Evolutionary conservation across 495 filamentous ascomycete genomes (phyloP).

Genomic region (Penicillium daleae): DNA sequence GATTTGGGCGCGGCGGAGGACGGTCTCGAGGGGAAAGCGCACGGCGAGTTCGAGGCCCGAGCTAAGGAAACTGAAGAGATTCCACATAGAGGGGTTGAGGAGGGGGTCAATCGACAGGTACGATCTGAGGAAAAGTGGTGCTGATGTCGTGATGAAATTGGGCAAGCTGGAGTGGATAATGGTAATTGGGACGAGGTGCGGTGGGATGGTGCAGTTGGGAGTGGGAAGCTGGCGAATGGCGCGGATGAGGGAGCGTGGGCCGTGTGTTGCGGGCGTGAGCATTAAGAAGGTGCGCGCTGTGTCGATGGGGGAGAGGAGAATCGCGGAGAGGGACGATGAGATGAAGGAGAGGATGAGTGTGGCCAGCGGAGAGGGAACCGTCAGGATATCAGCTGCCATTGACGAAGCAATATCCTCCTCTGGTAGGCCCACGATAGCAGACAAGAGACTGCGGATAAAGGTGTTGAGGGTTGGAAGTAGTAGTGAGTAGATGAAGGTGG

Average conservation of each 20-base stretch:
- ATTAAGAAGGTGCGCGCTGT: constrained; percentile 87
- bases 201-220: constrained; percentile 69
- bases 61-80: constrained; percentile 73
- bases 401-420: constrained; percentile 66
- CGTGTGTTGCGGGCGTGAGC: constrained; percentile 73
- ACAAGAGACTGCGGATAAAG: constrained; percentile 81
- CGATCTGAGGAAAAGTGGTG: constrained; percentile 78
- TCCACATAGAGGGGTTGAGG: constrained; percentile 77
- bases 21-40: constrained; percentile 87
- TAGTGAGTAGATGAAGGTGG: constrained; percentile 85
- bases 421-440: constrained; percentile 80
- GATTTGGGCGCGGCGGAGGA: constrained; percentile 85
- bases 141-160: constrained; percentile 74
- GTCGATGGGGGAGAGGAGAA: constrained; percentile 84
- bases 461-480: constrained; percentile 84
- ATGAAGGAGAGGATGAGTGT: constrained; percentile 80
- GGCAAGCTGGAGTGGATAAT: constrained; percentile 83
- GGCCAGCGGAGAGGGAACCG: constrained; percentile 71
- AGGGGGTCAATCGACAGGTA: constrained; percentile 80
- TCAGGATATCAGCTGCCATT: constrained; percentile 62
- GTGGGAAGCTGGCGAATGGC: constrained; percentile 73
- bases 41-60: constrained; percentile 79
- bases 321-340: constrained; percentile 76
- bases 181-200: constrained; percentile 76
- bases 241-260: constrained; percentile 72